Base-by-base conservation (phyloP, 2,329 filamentous ascomycete genomes). In the Alternaria ventricosa region DNA sequence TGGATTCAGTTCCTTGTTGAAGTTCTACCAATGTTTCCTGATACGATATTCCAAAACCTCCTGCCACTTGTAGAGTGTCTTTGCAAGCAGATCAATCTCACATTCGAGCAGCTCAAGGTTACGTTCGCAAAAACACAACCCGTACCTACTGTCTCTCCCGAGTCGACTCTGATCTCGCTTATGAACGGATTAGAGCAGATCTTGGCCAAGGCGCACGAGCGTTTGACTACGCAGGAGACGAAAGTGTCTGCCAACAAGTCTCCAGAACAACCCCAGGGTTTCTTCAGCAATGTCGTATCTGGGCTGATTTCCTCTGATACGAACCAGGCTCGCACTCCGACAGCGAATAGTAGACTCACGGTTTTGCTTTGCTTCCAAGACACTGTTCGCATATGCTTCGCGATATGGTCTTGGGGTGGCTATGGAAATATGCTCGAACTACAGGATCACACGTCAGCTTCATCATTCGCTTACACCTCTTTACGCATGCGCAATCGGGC, bases 331-430 rank as follows among this genome's bases (percentile, higher is more conserved):
- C 89, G 94, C 53, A 93, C 90, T 63, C 89, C 90, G 8, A 94
- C 92, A n/a, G 94, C 94, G 9, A 99, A 98, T 74, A 95, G 96
- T 72, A 89, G 95, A 49, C 85, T 99, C 22, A 98, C 96, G 0
- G 95, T 99, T 20, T 86, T 97, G 46, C 85, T 99, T n/a, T 96
- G 94, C 11, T 97, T 99, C 77, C 95, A 98, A 79, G 96, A 99
- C 78, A 93, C 94, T 1, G 93, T 98, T 62, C 89, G 93, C 23
- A 92, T 97, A 54, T 97, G 94, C 79, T 96, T 97, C 77, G 89
- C 86, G 12, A 97, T 99, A 56, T 99, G 96, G 96, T 92, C 92
- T 0, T 99, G 96, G 95, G 93, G 87, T 13, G 87, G 92, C 6
- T 88, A 90, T 74, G 87, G 87, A 3, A 84, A 84, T 27, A 89